Evolutionary conservation across 2,329 filamentous ascomycete genomes (phyloP).

Genomic region (Lasiodiplodia gonubiensis): DNA sequence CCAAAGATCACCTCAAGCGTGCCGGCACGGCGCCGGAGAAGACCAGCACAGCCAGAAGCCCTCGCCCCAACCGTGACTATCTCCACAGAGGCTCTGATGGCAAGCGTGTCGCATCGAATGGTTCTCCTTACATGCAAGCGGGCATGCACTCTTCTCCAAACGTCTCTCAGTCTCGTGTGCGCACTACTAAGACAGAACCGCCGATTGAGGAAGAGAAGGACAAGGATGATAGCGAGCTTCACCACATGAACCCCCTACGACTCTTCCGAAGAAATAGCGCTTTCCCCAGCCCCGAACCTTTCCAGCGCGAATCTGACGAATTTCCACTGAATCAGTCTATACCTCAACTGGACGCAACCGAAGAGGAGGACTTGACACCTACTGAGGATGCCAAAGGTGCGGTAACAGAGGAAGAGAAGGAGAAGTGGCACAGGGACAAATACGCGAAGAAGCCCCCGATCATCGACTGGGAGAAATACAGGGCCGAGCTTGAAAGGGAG

Average conservation of each 20-base stretch:
- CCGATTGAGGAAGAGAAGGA: neutral
- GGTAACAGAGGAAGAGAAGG: conserved; percentile 1
- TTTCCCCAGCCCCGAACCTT: conserved; percentile 26
- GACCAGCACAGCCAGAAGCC: neutral
- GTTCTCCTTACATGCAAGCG: neutral
- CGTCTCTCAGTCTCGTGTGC: conserved; percentile 9
- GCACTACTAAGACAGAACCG: neutral
- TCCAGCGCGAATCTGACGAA: conserved; percentile 36
- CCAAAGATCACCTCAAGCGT: conserved; percentile 13
- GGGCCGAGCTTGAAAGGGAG: conserved; percentile 34
- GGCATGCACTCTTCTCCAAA: conserved; percentile 18
- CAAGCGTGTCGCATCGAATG: neutral
- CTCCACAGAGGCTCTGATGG: conserved; percentile 18
- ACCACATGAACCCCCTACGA: conserved; percentile 24
- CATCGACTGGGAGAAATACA: conserved; percentile 30
- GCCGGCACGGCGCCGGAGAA: neutral
- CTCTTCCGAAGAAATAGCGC: conserved; percentile 17
- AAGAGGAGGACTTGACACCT: neutral
- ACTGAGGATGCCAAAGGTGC: neutral
- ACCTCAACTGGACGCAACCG: conserved; percentile 4
- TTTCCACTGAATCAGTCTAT: conserved; percentile 32
- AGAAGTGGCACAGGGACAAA: conserved; percentile 22
- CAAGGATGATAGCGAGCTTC: neutral
- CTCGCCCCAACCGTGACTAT: conserved; percentile 19
- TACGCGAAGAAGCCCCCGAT: conserved; percentile 28